phyloP scores from a whole-genome alignment of 495 filamentous ascomycete genomes.

The Gamarada debralockiae region DNA sequence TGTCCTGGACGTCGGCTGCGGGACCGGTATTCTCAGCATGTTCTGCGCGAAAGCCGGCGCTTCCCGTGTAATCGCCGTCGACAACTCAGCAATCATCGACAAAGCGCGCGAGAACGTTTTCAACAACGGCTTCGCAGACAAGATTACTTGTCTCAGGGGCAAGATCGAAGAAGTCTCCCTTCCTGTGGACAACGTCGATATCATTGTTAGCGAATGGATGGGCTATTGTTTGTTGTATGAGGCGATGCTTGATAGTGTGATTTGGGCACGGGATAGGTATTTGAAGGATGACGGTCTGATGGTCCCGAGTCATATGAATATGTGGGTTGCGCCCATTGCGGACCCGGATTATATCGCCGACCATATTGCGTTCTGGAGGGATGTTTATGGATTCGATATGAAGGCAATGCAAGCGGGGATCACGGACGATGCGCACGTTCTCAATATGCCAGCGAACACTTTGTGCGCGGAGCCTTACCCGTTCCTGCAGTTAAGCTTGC shows the following conservation, averaged over 20 bases:
- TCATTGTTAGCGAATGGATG: conserved; percentile 99
- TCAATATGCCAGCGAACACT: conserved; percentile 37
- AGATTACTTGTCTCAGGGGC: conserved; percentile 88
- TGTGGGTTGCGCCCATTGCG: conserved; percentile 84
- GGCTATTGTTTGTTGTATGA: conserved; percentile 98
- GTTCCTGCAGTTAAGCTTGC: conserved; percentile 54
- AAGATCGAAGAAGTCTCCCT: conserved; percentile 94
- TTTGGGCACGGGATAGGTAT: conserved; percentile 91
- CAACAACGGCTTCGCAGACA: conserved; percentile 74
- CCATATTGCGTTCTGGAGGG: conserved; percentile 93
- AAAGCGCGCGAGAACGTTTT: conserved; percentile 91
- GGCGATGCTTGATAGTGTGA: conserved; percentile 94
- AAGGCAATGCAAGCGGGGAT: conserved; percentile 67
- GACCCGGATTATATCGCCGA: conserved; percentile 89
- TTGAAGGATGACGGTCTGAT: conserved; percentile 80
- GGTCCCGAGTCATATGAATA: conserved; percentile 85
- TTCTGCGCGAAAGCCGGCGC: conserved; percentile 94
- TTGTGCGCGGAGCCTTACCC: conserved; percentile 44
- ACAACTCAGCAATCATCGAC: conserved; percentile 95
- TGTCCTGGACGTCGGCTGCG: conserved; percentile 96
- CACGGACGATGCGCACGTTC: conserved; percentile 57
- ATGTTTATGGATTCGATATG: conserved; percentile 98
- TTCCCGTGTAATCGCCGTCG: conserved; percentile 91
- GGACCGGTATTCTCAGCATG: conserved; percentile 76
- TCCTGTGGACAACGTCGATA: conserved; percentile 88